phyloP scores from a whole-genome alignment of 345 rosid species.

The Angophora floribunda region DNA sequence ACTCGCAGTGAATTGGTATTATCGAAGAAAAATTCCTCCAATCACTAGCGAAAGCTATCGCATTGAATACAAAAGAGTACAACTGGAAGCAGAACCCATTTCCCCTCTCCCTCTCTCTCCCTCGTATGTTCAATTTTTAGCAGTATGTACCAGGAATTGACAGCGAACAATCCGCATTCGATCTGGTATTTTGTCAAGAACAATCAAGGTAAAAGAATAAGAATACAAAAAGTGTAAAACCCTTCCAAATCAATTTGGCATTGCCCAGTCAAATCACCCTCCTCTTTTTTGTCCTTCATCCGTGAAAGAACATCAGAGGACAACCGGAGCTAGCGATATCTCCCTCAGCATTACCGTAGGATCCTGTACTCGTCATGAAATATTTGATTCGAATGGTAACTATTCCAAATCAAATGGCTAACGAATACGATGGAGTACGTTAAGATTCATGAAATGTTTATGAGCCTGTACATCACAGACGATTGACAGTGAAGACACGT shows the following conservation, averaged over 20 bases:
- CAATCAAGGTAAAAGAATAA: not conserved
- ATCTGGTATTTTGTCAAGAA: not conserved
- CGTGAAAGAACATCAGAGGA: not conserved
- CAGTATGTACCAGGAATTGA: not conserved
- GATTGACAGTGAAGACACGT: not conserved
- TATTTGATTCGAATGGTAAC: not conserved
- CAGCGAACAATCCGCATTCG: not conserved
- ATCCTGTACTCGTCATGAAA: accelerated
- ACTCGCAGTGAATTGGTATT: not conserved
- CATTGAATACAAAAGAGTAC: not conserved
- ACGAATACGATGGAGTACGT: not conserved
- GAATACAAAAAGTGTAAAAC: not conserved
- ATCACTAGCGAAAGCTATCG: not conserved
- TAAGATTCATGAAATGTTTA: not conserved
- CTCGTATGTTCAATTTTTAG: not conserved
- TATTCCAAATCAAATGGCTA: not conserved
- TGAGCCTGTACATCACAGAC: not conserved
- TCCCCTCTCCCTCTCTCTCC: not conserved
- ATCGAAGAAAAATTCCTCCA: not conserved
- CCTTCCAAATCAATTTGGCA: not conserved
- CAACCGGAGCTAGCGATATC: not conserved
- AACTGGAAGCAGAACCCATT: not conserved
- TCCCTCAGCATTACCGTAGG: not conserved
- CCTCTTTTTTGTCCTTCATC: not conserved
- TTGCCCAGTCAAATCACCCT: not conserved